A percentile compares a stretch with the other conserved stretches of the same genome.
Evolutionary conservation across 352 stramenopile species (phyloP).

Genomic region (Phytophthora aleatoria): DNA sequence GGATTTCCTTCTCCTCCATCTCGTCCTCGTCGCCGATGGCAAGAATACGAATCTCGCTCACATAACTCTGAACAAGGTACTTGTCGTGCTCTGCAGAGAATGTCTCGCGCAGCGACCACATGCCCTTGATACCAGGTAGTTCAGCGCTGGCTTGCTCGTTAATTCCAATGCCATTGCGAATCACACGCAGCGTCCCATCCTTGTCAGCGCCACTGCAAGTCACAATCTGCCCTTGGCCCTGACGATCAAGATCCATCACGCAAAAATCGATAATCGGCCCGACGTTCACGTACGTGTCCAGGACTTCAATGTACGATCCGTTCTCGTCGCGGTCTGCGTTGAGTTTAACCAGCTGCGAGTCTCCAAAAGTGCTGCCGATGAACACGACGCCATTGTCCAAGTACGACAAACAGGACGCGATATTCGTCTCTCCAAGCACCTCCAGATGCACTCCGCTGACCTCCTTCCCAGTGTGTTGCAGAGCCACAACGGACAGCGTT

Average conservation of each 20-base stretch:
- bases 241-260: conserved; percentile 94
- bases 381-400: conserved; percentile 96
- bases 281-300: conserved; percentile 98
- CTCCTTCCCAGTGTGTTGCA: conserved; percentile 77
- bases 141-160: conserved; percentile 96
- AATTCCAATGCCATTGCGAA: conserved; percentile 99
- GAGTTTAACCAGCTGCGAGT: conserved; percentile 96
- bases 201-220: conserved; percentile 96
- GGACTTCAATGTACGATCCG: conserved; percentile 91
- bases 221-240: conserved; percentile 95
- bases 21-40: conserved; percentile 91
- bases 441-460: conserved; percentile 91
- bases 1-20: conserved; percentile 93
- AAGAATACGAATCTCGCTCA: conserved; percentile 95
- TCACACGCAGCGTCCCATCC: conserved; percentile 96
- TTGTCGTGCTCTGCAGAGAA: conserved; percentile 92
- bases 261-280: conserved; percentile 99
- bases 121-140: conserved; percentile 97
- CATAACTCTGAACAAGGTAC: conserved; percentile 97
- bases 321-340: conserved; percentile 73
- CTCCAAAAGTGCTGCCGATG: conserved; percentile 93
- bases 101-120: conserved; percentile 93
- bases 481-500: conserved; percentile 86
- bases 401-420: conserved; percentile 92
- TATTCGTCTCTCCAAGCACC: conserved; percentile 92